A percentile compares a stretch with the other conserved stretches of the same genome.
Conservation (phyloP, 331 rosid species). For the Telfairia occidentalis region DNA sequence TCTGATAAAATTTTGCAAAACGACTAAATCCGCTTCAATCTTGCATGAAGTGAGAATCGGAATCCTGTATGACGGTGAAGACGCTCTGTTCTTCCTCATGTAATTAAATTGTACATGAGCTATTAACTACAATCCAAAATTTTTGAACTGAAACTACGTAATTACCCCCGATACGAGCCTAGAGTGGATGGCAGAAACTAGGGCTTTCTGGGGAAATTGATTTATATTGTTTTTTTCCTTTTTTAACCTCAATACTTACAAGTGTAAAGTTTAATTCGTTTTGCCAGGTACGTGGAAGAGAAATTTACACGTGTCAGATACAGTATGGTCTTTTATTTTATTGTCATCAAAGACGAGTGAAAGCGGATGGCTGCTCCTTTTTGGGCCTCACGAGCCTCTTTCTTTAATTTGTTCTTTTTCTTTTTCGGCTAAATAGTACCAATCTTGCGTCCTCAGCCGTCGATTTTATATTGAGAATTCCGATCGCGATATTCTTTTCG, state of each 20-base stretch:
- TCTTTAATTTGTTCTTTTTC: neutral
- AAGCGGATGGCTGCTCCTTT: neutral
- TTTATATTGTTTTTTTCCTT: neutral
- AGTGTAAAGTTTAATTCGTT: too few species aligned
- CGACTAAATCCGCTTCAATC: neutral
- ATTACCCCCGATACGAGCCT: neutral
- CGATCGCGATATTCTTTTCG: too few species aligned
- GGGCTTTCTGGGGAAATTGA: neutral
- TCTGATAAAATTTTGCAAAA: neutral
- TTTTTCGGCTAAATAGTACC: neutral
- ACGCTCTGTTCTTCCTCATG: neutral
- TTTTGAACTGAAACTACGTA: neutral
- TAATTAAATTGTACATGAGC: neutral
- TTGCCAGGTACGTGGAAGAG: neutral
- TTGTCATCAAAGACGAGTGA: neutral
- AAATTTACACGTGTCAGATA: constrained; percentile 1
- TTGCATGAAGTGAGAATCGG: neutral
- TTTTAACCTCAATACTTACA: neutral
- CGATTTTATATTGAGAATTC: too few species aligned
- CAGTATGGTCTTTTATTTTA: neutral
- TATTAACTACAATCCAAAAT: neutral
- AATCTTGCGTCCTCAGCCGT: neutral
- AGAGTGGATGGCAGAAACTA: neutral
- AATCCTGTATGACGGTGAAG: neutral
- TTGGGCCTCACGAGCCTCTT: neutral